Evolutionary conservation across 805 yeast species (phyloP).

Genomic region (Wickerhamomyces tratensis): DNA sequence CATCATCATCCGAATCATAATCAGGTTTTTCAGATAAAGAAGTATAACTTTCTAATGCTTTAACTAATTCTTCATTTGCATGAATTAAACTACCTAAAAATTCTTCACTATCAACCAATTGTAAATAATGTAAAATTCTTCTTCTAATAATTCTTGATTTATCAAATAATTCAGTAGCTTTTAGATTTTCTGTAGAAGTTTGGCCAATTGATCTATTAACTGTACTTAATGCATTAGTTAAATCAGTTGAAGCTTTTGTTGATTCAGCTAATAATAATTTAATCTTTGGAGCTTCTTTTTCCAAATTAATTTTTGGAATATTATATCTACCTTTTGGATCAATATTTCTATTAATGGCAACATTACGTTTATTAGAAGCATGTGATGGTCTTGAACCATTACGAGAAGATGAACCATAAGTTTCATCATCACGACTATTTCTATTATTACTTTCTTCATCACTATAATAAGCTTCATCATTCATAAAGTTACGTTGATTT

Average conservation of each 20-base stretch:
- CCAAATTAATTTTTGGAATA: slow-evolving; percentile 61
- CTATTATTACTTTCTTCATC: slow-evolving; percentile 22
- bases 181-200: slow-evolving; percentile 53
- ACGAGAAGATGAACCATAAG: background rate
- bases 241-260: slow-evolving; percentile 60
- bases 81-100: slow-evolving; percentile 78
- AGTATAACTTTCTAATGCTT: slow-evolving; percentile 62
- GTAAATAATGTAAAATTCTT: slow-evolving; percentile 72
- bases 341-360: background rate
- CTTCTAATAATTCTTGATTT: slow-evolving; percentile 69
- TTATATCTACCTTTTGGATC: slow-evolving; percentile 39
- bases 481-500: slow-evolving; percentile 30
- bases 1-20: slow-evolving; percentile 31
- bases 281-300: slow-evolving; percentile 66
- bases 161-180: slow-evolving; percentile 58
- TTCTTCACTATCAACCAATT: slow-evolving; percentile 76
- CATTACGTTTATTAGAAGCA: slow-evolving; percentile 1
- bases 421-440: background rate
- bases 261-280: slow-evolving; percentile 63
- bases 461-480: slow-evolving; percentile 38
- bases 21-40: slow-evolving; percentile 35
- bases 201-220: slow-evolving; percentile 34
- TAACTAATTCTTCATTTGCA: slow-evolving; percentile 86
- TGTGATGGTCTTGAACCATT: background rate
- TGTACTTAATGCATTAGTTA: slow-evolving; percentile 46